These are phyloP conservation scores for Pseudisothecium myosuroides DNA, from an alignment of 225 moss, liverwort and hornwort species.

Conservation along the genomic window DNA sequence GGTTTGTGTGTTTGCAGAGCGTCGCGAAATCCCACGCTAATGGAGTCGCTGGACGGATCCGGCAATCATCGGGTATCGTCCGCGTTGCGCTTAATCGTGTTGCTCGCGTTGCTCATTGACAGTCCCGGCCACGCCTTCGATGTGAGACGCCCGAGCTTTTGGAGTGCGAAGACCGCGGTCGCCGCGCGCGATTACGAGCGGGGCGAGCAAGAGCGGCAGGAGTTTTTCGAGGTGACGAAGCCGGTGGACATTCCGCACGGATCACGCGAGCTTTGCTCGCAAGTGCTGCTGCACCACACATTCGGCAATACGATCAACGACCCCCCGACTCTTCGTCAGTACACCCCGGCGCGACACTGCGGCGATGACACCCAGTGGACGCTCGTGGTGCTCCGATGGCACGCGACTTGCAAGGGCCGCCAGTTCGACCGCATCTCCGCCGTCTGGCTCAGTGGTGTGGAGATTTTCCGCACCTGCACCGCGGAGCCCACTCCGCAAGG, in stretches of 20 bases:
- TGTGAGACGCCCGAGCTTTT: conserved; percentile 3
- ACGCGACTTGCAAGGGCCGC: conserved; percentile 67
- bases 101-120: background rate
- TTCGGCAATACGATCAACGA: conserved; percentile 47
- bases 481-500: conserved; percentile 76
- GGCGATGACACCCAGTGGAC: conserved; percentile 27
- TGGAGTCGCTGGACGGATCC: conserved; percentile 7
- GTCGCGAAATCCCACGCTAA: background rate
- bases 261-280: conserved; percentile 18
- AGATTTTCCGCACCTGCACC: conserved; percentile 84
- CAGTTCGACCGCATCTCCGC: conserved; percentile 90
- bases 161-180: background rate
- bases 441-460: conserved; percentile 91
- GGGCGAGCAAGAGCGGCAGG: conserved; percentile 15
- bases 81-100: background rate
- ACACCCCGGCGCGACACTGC: conserved; percentile 7
- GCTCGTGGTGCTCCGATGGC: conserved; percentile 65
- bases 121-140: background rate
- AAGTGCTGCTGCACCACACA: conserved; percentile 24
- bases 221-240: conserved; percentile 43
- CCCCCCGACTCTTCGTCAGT: conserved; percentile 26
- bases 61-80: background rate
- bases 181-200: conserved; percentile 7
- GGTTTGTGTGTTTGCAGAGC: background rate
- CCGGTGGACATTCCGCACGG: conserved; percentile 39